Percentiles rank a stretch among this genome's conserved stretches.
Evolutionary conservation across 441 rosid genomes (phyloP).

Genomic region (Populus hybrid): DNA sequence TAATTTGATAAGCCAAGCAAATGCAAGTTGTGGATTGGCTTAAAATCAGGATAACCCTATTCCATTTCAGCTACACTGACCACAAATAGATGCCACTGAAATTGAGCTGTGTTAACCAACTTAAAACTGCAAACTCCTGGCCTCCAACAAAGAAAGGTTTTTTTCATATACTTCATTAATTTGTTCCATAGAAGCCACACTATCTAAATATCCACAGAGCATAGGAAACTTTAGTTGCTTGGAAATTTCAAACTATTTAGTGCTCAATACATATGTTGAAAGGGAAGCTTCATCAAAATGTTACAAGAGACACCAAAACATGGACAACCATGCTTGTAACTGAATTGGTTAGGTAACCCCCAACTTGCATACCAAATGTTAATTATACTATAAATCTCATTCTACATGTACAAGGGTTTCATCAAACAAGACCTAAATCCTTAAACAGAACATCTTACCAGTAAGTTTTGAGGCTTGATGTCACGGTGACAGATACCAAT

Average conservation of each 20-base stretch:
- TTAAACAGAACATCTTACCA: slow-evolving; percentile 44
- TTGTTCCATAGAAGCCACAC: not conserved
- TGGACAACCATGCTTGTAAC: not conserved
- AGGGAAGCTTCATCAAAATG: not conserved
- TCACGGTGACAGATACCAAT: slow-evolving; percentile 97
- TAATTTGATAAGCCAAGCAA: not conserved
- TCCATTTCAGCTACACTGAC: not conserved
- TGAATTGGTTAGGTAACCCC: not conserved
- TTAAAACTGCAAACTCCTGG: not conserved
- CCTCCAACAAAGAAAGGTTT: not conserved
- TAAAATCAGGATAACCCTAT: slow-evolving; percentile 1
- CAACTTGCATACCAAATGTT: not conserved
- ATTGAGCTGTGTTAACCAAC: not conserved
- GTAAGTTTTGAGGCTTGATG: slow-evolving; percentile 96
- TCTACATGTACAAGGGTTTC: not conserved
- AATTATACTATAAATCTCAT: not conserved
- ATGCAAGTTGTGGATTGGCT: not conserved
- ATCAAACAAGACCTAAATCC: slow-evolving; percentile 1
- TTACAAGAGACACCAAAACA: not conserved
- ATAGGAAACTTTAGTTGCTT: not conserved
- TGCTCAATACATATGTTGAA: not conserved
- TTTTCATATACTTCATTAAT: not conserved
- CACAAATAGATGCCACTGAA: slow-evolving; percentile 4
- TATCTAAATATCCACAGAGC: not conserved
- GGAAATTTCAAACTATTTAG: not conserved